Base-by-base conservation (phyloP, 1,139 yeast species). In the Hyphopichia khmerensis region DNA sequence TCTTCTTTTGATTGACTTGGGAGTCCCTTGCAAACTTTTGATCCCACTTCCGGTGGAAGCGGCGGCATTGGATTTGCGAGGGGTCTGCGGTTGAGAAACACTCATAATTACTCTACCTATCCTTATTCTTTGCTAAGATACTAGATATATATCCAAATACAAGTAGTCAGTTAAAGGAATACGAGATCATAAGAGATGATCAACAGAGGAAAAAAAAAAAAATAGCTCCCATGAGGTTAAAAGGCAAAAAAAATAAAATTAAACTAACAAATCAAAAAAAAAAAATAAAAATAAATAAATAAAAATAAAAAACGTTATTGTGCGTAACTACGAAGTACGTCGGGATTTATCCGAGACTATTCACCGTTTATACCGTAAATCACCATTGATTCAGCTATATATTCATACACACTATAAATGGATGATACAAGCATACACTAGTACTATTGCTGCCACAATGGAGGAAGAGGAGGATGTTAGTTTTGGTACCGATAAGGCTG, bases 391-490 rank as follows among this genome's bases (percentile, higher is more conserved):
- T 21, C 24, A 21, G 8, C 5, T 8, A 8, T 6, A 21, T 21
- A 21, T n/a, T n/a, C n/a, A n/a, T 21, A 21, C 24, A 21, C 9
- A 7, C 13, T 26, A 26, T 26, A 26, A 26, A 13, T 8, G 29
- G 13, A 26, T 11, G 11, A 42, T 13, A 14, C 38, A 29, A 32
- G 34, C 36, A 8, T 16, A 30, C 21, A 42, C 21, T 11, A 44
- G 34, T 18, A 37, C 23, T 23, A 43, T 36, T 21, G 48, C 44
- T 35, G 39, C 44, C 21, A 43, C 21, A 21, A 31, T 15, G 14
- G 47, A 44, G 8, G 47, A 32, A 13, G 23, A 11, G 15, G 21
- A 32, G n/a, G 10, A 8, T 4, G n/a, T 13, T 23, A 32, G 23
- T 9, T 7, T 6, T 17, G 29, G n/a, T 7, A 21, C 24, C 24